Evolutionary conservation across 2,329 filamentous ascomycete species (phyloP), one percentile per base, ranked within the genome.

Genomic region (Colletotrichum tropicicola): DNA sequence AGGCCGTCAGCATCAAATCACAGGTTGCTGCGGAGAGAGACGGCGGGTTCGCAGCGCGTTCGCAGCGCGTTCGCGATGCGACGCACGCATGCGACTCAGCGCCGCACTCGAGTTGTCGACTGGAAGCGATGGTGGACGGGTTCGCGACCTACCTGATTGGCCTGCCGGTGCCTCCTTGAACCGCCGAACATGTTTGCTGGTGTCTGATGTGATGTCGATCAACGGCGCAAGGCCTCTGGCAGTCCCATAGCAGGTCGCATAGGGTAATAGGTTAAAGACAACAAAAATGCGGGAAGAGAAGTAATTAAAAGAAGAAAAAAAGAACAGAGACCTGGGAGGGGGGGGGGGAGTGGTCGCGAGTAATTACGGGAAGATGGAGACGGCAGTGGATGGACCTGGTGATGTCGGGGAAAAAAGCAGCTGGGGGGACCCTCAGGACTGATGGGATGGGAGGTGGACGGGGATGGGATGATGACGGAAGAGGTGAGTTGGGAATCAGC

Each of bases 111-210:
- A 48, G 23, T 37, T 35, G 19, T 37, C 32, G 27, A 44, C 35
- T 6, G 32, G 19, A 61, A 49, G 41, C 23, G 28, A 27, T 12
- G 47, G 30, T 8, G 19, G 23, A 19, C 44, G 27, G 30, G 17
- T 25, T 39, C 44, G 30, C 15, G 32, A 54, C 67, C 30, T 82
- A 86, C 84, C 80, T 79, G 79, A 72, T 78, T 77, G 61, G 79
- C 79, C 75, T 78, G 77, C 68, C 82, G 79, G 73, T 81, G 82
- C 75, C 79, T 84, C 77, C 81, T 80, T 69, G 83, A 83, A 70
- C 79, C 72, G 69, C 77, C 81, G 75, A 87, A 87, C 85, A 85
- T 85, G 69, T 66, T 69, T 84, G 69, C 67, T 68, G 25, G 37
- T 57, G 28, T 57, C 44, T 53, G 12, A 43, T 59, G n/a, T n/a